Conservation (phyloP, 495 filamentous ascomycete species). For the Tuber umbilicatum region DNA sequence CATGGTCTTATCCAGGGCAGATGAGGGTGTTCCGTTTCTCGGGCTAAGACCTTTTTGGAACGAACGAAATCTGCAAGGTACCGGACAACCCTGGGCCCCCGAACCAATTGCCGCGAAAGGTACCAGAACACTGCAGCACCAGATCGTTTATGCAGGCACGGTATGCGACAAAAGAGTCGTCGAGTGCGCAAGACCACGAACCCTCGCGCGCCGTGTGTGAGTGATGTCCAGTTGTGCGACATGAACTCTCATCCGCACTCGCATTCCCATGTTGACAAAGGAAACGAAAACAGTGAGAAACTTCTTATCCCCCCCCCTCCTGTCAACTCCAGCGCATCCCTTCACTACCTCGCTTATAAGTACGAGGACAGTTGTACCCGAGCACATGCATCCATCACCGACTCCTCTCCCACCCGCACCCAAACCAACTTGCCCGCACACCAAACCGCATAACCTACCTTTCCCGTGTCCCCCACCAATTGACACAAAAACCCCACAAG, state of each 20-base stretch:
- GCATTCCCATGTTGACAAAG: not conserved
- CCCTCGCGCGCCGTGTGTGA: too few species aligned
- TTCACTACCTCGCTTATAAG: not conserved
- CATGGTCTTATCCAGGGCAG: not conserved
- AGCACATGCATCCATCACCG: not conserved
- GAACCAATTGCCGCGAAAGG: not conserved
- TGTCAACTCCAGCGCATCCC: not conserved
- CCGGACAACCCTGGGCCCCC: not conserved
- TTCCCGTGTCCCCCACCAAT: not conserved
- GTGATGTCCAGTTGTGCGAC: not conserved
- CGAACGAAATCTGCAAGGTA: conserved; percentile 1
- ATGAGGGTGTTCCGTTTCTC: not conserved
- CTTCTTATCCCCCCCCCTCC: not conserved
- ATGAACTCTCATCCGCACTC: not conserved
- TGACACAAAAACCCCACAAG: not conserved
- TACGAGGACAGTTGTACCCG: too few species aligned
- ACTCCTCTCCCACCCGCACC: not conserved
- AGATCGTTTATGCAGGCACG: not conserved
- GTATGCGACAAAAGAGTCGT: too few species aligned
- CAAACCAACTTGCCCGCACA: not conserved
- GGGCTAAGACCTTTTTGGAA: not conserved
- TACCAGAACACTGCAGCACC: not conserved
- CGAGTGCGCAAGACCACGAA: too few species aligned
- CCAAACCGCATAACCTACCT: not conserved
- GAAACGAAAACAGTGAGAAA: not conserved